A percentile compares a stretch with the other conserved stretches of the same genome.
These are phyloP conservation scores for Syzygium malaccense DNA, from an alignment of 441 rosid genomes.

Conservation along the genomic window DNA sequence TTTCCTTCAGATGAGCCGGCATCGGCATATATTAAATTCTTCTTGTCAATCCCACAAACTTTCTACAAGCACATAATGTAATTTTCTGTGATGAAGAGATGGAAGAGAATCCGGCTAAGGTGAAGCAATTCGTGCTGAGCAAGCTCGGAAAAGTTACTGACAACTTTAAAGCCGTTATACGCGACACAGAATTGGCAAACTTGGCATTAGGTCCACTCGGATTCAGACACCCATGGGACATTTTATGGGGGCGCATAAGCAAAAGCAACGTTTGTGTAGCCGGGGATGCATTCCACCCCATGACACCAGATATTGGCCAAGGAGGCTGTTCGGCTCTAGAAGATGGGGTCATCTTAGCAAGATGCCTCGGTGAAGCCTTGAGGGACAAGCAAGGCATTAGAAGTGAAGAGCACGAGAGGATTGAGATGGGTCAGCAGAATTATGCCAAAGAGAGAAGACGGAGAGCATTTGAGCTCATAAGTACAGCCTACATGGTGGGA, in stretches of 20 bases:
- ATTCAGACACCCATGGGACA: conserved; percentile 58
- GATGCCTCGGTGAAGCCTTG: conserved; percentile 45
- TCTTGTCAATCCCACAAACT: background rate
- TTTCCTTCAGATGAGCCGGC: background rate
- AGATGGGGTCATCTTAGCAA: conserved; percentile 54
- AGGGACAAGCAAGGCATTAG: background rate
- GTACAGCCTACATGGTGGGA: conserved; percentile 40
- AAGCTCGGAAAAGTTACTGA: conserved; percentile 28
- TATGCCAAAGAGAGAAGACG: conserved; percentile 59
- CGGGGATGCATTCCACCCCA: conserved; percentile 80
- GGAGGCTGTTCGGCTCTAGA: conserved; percentile 70
- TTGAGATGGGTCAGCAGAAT: conserved; percentile 38
- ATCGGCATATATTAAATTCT: background rate
- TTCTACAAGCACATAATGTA: background rate
- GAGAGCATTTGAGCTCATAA: conserved; percentile 58
- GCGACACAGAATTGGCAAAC: conserved; percentile 26
- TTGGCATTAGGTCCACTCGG: conserved; percentile 26
- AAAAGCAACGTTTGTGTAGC: conserved; percentile 58
- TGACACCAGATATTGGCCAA: conserved; percentile 76
- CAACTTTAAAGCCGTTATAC: conserved; percentile 22
- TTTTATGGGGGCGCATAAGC: conserved; percentile 52
- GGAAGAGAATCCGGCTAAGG: conserved; percentile 25
- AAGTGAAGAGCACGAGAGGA: conserved; percentile 21
- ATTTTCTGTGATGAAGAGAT: conserved; percentile 16
- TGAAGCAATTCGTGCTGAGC: conserved; percentile 40